Percentiles rank a stretch among this genome's conserved stretches.
These are phyloP conservation scores for Telopea speciosissima DNA, from an alignment of 177 flowering plant genomes.

Conservation along the genomic window DNA sequence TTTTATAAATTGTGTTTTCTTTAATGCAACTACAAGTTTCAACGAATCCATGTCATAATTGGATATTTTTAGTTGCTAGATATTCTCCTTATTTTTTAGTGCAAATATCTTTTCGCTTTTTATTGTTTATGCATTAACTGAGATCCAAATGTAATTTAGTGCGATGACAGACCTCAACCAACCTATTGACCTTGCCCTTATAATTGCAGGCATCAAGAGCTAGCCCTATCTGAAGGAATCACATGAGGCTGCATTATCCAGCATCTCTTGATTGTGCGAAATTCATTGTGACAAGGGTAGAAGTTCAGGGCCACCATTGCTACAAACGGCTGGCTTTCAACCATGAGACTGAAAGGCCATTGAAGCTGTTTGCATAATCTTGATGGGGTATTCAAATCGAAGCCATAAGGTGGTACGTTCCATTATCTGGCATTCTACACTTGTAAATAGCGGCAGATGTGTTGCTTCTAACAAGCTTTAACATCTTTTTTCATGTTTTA, in stretches of 20 bases:
- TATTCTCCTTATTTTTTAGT: too few relatives aligned
- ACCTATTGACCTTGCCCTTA: not conserved
- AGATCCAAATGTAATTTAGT: not conserved
- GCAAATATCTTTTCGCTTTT: too few relatives aligned
- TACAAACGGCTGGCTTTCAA: not conserved
- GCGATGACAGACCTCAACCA: not conserved
- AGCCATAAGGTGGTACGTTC: conserved; percentile 11
- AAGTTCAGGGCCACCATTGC: not conserved
- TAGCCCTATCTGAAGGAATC: conserved; percentile 42
- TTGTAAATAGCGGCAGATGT: conserved; percentile 15
- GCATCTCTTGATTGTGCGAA: conserved; percentile 5
- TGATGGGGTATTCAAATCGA: conserved; percentile 1
- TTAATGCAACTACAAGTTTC: not conserved
- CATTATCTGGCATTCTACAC: conserved; percentile 1
- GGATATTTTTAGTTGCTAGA: too few relatives aligned
- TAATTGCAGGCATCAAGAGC: conserved; percentile 52
- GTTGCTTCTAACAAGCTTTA: not conserved
- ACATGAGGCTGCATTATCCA: not conserved
- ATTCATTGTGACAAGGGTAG: not conserved
- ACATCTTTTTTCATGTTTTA: too few relatives aligned
- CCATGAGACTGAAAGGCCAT: not conserved
- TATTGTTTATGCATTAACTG: not conserved
- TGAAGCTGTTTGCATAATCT: not conserved
- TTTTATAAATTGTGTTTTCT: not conserved
- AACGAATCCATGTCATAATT: not conserved